Percentiles rank a stretch among this genome's conserved stretches.
Conservation (phyloP, 768 basidiomycete species). For the Clitopilus hobsonii region DNA sequence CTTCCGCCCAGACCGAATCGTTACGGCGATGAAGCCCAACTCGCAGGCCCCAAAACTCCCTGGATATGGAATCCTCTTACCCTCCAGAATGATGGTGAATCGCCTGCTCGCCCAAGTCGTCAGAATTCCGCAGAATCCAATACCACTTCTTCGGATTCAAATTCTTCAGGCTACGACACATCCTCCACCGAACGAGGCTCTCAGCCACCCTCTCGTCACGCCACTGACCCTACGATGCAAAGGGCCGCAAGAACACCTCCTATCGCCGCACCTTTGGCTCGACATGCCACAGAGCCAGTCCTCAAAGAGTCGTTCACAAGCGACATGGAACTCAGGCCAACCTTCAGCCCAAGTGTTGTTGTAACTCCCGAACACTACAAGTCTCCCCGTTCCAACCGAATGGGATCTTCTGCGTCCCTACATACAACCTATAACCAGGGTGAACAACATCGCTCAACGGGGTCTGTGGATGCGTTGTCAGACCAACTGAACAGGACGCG, state of each 20-base stretch:
- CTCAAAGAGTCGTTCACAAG: slow-evolving; percentile 42
- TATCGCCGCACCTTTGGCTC: slow-evolving; percentile 10
- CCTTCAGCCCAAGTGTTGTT: slow-evolving; percentile 65
- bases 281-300: slow-evolving; percentile 12
- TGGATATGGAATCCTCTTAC: slow-evolving; percentile 70
- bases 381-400: slow-evolving; percentile 16
- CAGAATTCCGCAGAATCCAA: neutral
- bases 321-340: slow-evolving; percentile 51
- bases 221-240: slow-evolving; percentile 16
- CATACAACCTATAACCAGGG: neutral
- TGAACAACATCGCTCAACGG: neutral
- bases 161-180: slow-evolving; percentile 7
- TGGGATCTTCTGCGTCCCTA: slow-evolving; percentile 10
- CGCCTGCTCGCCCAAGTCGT: neutral
- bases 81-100: slow-evolving; percentile 27
- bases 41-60: slow-evolving; percentile 43
- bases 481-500: slow-evolving; percentile 14
- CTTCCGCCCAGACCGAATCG: slow-evolving; percentile 27
- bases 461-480: slow-evolving; percentile 21
- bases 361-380: slow-evolving; percentile 64
- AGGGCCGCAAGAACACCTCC: neutral
- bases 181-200: slow-evolving; percentile 11
- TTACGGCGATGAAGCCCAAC: slow-evolving; percentile 16
- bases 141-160: neutral
- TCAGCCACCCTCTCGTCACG: slow-evolving; percentile 13